Conservation (phyloP, 352 stramenopile species). For the Phytophthora citricola region DNA sequence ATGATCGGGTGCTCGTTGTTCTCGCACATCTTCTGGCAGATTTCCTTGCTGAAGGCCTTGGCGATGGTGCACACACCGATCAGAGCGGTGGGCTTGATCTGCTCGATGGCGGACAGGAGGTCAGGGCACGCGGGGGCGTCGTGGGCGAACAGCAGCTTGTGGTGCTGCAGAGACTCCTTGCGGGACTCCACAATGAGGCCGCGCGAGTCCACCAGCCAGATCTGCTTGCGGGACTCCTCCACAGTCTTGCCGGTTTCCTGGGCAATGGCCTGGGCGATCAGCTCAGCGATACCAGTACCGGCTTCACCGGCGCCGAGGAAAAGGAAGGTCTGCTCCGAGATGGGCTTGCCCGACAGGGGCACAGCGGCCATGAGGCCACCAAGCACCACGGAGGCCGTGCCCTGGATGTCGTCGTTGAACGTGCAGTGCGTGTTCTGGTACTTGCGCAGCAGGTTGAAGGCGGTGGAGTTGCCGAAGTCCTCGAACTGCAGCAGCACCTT, state of each 20-base stretch:
- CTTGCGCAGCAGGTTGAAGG: conserved; percentile 86
- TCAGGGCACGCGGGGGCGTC: conserved; percentile 69
- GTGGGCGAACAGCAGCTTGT: conserved; percentile 91
- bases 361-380: conserved; percentile 78
- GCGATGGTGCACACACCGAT: conserved; percentile 94
- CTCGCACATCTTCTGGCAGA: conserved; percentile 91
- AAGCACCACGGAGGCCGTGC: conserved; percentile 83
- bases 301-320: conserved; percentile 96
- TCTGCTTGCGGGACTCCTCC: conserved; percentile 90
- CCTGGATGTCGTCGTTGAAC: conserved; percentile 99
- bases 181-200: conserved; percentile 84
- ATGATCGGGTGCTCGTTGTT: conserved; percentile 94
- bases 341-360: conserved; percentile 70
- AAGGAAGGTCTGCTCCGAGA: conserved; percentile 95
- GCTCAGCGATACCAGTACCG: conserved; percentile 94
- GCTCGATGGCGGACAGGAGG: conserved; percentile 81
- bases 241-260: conserved; percentile 89
- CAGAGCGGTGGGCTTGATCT: conserved; percentile 94
- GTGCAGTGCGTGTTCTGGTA: conserved; percentile 87
- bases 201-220: conserved; percentile 94
- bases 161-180: conserved; percentile 84
- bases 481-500: conserved; percentile 90
- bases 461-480: conserved; percentile 90
- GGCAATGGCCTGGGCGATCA: conserved; percentile 92
- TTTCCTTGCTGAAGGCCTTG: conserved; percentile 89